A percentile compares a stretch with the other conserved stretches of the same genome.
Evolutionary conservation across 805 yeast species (phyloP).

Genomic region (Saturnispora ahearnii): DNA sequence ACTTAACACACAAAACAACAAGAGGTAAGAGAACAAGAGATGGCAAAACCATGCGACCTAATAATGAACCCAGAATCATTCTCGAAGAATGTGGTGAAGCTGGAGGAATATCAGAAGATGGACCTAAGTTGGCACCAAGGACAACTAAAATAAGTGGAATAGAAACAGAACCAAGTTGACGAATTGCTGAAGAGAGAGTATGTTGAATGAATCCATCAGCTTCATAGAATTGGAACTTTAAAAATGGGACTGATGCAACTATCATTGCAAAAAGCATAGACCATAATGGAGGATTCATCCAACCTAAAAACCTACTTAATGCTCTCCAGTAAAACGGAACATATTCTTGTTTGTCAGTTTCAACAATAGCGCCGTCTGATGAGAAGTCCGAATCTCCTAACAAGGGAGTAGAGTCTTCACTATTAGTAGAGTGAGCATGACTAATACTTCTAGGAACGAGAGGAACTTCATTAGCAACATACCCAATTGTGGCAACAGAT

Average conservation of each 20-base stretch:
- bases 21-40: constrained; percentile 59
- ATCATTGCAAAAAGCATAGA: constrained; percentile 63
- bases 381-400: background rate
- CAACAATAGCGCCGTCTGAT: background rate
- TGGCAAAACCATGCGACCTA: constrained; percentile 74
- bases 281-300: constrained; percentile 77
- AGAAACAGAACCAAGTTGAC: constrained; percentile 63
- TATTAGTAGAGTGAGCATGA: background rate
- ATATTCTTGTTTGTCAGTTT: background rate
- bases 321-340: background rate
- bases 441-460: background rate
- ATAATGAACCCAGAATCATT: constrained; percentile 57
- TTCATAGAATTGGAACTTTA: constrained; percentile 50
- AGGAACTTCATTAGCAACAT: background rate
- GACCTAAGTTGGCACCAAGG: constrained; percentile 69
- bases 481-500: background rate
- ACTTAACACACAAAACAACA: constrained; percentile 55
- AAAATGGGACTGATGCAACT: constrained; percentile 55
- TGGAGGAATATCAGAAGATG: constrained; percentile 59
- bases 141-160: constrained; percentile 70
- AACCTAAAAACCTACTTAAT: constrained; percentile 13
- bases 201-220: constrained; percentile 54
- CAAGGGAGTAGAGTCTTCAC: constrained; percentile 2
- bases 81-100: constrained; percentile 53
- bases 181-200: constrained; percentile 55